phyloP scores from a whole-genome alignment of 306 rosid genomes.

The Erythrophleum fordii region DNA sequence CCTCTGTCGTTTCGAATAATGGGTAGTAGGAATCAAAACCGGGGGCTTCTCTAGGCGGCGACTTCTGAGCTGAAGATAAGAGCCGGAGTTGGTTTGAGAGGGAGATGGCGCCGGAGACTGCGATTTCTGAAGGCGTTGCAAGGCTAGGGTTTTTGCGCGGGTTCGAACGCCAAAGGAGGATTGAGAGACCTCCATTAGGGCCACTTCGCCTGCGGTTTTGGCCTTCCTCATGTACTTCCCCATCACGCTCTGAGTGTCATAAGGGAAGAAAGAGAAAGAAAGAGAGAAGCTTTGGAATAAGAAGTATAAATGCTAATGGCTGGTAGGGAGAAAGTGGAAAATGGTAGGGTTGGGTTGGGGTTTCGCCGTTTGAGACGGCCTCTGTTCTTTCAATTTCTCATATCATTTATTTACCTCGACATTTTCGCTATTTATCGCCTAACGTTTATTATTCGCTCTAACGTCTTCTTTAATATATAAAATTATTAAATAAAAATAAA shows the following conservation, averaged over 20 bases:
- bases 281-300: neutral
- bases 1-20: slow-evolving; percentile 48
- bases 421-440: neutral
- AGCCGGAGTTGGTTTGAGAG: slow-evolving; percentile 45
- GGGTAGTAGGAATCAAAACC: slow-evolving; percentile 5
- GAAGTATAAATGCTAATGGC: slow-evolving; percentile 7
- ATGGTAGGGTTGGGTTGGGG: slow-evolving; percentile 25
- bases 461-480: no score
- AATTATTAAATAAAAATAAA: no score
- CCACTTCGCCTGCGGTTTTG: slow-evolving; percentile 61
- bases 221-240: slow-evolving; percentile 92
- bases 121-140: slow-evolving; percentile 53
- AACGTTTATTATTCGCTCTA: no score
- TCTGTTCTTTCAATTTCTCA: neutral
- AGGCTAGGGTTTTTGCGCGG: slow-evolving; percentile 95
- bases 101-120: slow-evolving; percentile 38
- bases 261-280: neutral
- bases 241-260: slow-evolving; percentile 46
- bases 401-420: neutral
- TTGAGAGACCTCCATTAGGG: slow-evolving; percentile 68
- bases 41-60: slow-evolving; percentile 77
- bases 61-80: slow-evolving; percentile 87
- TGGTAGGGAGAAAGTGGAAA: neutral
- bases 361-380: neutral
- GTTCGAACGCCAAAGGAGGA: slow-evolving; percentile 82